Evolutionary conservation across 805 yeast species (phyloP).

Genomic region (Wickerhamomyces mucosus): DNA sequence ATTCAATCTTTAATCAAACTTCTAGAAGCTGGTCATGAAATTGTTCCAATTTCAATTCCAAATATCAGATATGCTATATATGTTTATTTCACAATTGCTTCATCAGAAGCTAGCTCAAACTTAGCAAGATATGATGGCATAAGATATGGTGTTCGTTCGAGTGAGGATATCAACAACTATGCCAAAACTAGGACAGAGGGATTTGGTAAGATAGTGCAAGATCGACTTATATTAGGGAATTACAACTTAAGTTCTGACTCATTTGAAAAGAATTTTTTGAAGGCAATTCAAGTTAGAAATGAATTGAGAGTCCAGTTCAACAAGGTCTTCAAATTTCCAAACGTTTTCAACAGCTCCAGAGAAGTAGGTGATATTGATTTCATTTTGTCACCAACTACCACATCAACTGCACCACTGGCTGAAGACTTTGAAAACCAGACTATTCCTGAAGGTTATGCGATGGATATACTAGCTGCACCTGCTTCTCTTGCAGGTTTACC

Average conservation of each 20-base stretch:
- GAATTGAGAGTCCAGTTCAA: constrained; percentile 59
- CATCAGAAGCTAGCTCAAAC: constrained; percentile 93
- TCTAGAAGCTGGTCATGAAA: constrained; percentile 28
- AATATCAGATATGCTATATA: constrained; percentile 58
- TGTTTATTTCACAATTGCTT: constrained; percentile 78
- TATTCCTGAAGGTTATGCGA: constrained; percentile 56
- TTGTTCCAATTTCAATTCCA: constrained; percentile 64
- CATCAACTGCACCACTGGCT: constrained; percentile 44
- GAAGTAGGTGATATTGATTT: constrained; percentile 49
- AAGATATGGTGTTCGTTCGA: constrained; percentile 60
- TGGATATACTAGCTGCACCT: constrained; percentile 84
- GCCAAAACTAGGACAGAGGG: constrained; percentile 52
- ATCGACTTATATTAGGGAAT: constrained; percentile 78
- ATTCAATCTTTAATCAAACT: constrained; percentile 33
- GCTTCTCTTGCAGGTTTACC: constrained; percentile 91
- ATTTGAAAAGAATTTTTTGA: constrained; percentile 59
- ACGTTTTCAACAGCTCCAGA: constrained; percentile 25
- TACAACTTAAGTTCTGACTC: constrained; percentile 73
- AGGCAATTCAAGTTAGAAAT: constrained; percentile 62
- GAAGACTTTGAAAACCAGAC: constrained; percentile 34
- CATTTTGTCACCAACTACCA: constrained; percentile 65
- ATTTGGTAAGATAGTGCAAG: constrained; percentile 77
- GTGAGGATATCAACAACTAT: constrained; percentile 31
- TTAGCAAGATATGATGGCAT: constrained; percentile 86
- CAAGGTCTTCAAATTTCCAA: constrained; percentile 42